Evolutionary conservation across 495 filamentous ascomycete genomes (phyloP).

Genomic region (Xylaria bambusicola): DNA sequence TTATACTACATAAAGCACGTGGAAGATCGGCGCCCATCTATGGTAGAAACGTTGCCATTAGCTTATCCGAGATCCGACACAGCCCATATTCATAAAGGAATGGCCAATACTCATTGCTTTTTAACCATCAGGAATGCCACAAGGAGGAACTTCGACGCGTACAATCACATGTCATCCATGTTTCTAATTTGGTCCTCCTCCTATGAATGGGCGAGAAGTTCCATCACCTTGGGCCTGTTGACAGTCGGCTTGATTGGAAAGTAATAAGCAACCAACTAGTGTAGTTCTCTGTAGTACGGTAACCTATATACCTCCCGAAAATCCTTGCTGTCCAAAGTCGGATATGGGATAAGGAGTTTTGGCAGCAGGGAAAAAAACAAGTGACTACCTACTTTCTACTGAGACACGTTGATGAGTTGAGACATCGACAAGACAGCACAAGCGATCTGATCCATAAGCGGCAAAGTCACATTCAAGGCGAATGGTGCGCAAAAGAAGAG

Average conservation of each 20-base stretch:
- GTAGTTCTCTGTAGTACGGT: neutral
- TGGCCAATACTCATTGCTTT: slow-evolving; percentile 3
- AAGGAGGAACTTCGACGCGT: neutral
- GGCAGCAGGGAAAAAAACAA: neutral
- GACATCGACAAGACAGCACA: too few relatives aligned
- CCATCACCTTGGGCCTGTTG: too few relatives aligned
- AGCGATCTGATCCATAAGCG: too few relatives aligned
- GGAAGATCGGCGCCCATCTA: too few relatives aligned
- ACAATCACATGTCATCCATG: neutral
- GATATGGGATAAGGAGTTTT: neutral
- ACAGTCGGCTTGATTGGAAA: too few relatives aligned
- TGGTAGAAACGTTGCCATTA: neutral
- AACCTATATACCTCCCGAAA: neutral
- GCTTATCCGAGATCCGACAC: neutral
- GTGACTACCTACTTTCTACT: too few relatives aligned
- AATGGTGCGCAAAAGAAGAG: too few relatives aligned
- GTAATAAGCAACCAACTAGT: too few relatives aligned
- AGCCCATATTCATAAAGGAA: neutral
- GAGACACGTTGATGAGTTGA: too few relatives aligned
- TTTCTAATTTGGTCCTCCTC: neutral
- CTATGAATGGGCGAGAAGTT: too few relatives aligned
- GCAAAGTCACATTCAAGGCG: too few relatives aligned
- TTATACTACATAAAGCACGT: neutral
- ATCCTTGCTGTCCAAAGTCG: neutral
- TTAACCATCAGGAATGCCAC: neutral